Conservation (phyloP, 768 basidiomycete species). For the Gautieria morchelliformis region DNA sequence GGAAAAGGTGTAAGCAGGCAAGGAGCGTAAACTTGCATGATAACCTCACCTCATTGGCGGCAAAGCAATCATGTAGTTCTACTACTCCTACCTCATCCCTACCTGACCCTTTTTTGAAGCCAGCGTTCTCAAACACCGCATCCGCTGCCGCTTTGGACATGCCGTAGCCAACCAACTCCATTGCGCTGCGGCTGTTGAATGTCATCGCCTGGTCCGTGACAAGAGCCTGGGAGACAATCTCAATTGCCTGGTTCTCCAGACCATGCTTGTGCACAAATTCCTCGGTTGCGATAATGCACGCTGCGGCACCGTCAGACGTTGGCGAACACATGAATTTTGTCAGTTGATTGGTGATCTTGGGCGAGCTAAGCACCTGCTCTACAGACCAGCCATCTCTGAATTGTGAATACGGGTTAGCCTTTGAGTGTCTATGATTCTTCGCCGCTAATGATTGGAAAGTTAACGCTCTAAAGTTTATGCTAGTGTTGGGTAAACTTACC, state of each 20-base stretch:
- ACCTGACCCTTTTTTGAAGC: slow-evolving; percentile 50
- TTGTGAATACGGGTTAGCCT: slow-evolving; percentile 81
- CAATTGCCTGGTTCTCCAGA: slow-evolving; percentile 81
- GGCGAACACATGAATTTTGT: slow-evolving; percentile 86
- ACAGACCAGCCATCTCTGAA: slow-evolving; percentile 72
- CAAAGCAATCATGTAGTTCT: slow-evolving; percentile 83
- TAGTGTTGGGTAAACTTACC: slow-evolving; percentile 33
- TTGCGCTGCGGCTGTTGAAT: slow-evolving; percentile 59
- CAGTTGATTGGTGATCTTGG: slow-evolving; percentile 61
- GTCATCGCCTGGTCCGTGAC: slow-evolving; percentile 56
- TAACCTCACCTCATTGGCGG: slow-evolving; percentile 58
- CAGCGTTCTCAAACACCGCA: slow-evolving; percentile 61
- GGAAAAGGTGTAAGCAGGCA: not conserved
- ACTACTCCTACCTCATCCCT: slow-evolving; percentile 74
- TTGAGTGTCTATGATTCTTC: slow-evolving; percentile 76
- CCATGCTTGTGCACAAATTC: slow-evolving; percentile 61
- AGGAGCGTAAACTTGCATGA: not conserved
- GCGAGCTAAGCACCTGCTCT: slow-evolving; percentile 56
- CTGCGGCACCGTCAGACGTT: slow-evolving; percentile 58
- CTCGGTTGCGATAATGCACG: slow-evolving; percentile 71
- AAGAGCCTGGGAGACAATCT: slow-evolving; percentile 59
- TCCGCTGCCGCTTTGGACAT: slow-evolving; percentile 68
- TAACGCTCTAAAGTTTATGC: not conserved
- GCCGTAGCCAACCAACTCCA: slow-evolving; percentile 73
- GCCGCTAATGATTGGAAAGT: slow-evolving; percentile 36